Conservation (phyloP, 2,329 filamentous ascomycete species). For the Alternaria gaisen region DNA sequence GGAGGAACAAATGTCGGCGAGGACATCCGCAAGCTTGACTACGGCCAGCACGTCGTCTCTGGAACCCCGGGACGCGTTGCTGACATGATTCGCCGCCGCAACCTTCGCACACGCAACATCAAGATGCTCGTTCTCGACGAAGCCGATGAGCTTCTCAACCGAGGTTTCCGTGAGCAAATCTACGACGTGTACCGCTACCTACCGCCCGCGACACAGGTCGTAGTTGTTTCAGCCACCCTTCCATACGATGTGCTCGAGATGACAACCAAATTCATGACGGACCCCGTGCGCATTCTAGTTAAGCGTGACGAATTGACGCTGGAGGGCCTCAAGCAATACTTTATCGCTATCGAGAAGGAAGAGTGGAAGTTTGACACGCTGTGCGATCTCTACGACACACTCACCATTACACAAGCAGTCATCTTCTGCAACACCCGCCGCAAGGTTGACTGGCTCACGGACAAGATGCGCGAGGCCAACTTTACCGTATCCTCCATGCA, state of each 20-base stretch:
- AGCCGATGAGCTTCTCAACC: constrained; percentile 83
- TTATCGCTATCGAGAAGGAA: constrained; percentile 98
- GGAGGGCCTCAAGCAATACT: constrained; percentile 98
- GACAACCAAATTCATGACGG: constrained; percentile 99
- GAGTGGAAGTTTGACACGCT: constrained; percentile 99
- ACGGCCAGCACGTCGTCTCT: constrained; percentile 96
- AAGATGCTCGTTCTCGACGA: constrained; percentile 82
- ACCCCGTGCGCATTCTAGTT: constrained; percentile 93
- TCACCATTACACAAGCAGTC: constrained; percentile 98
- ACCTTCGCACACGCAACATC: constrained; percentile 76
- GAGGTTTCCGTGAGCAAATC: constrained; percentile 97
- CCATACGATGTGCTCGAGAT: constrained; percentile 98
- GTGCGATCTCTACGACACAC: constrained; percentile 97
- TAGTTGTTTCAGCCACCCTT: constrained; percentile 94
- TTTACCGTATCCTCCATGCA: constrained; percentile 99
- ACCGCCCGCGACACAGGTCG: constrained; percentile 96
- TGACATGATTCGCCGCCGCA: constrained; percentile 81
- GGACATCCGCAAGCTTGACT: constrained; percentile 96
- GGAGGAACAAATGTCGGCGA: constrained; percentile 97
- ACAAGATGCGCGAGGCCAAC: constrained; percentile 99
- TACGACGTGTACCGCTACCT: constrained; percentile 99
- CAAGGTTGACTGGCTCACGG: constrained; percentile 99
- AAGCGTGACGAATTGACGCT: constrained; percentile 99
- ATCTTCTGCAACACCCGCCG: constrained; percentile 99
- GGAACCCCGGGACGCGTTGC: constrained; percentile 95